These are phyloP conservation scores for Parietaria judaica DNA, from an alignment of 306 rosid species.

Conservation along the genomic window DNA sequence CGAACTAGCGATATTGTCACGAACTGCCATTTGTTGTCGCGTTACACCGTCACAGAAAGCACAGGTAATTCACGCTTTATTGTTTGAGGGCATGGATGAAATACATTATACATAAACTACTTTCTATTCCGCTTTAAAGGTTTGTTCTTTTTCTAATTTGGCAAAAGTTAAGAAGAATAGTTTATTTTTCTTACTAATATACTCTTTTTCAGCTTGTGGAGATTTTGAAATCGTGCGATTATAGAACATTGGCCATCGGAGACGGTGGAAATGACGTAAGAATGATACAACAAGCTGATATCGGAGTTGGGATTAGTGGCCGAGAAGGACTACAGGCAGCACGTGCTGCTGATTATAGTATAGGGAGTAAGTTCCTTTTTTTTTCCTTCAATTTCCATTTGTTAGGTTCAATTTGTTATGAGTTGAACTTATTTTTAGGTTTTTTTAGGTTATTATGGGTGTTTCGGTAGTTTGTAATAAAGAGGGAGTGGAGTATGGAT, in stretches of 20 bases:
- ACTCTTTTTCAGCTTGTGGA: slow-evolving; percentile 76
- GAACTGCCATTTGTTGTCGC: slow-evolving; percentile 98
- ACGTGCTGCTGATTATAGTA: slow-evolving; percentile 98
- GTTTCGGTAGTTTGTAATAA: too few species aligned
- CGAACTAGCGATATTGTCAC: slow-evolving; percentile 88
- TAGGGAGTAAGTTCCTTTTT: slow-evolving; percentile 65
- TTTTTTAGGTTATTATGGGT: too few species aligned
- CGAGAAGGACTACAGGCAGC: slow-evolving; percentile 99
- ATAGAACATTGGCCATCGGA: slow-evolving; percentile 92
- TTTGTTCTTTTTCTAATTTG: neutral
- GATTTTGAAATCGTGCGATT: slow-evolving; percentile 84
- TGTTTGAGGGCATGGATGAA: neutral
- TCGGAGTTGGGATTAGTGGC: slow-evolving; percentile 98
- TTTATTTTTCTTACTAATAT: neutral
- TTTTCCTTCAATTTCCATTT: neutral
- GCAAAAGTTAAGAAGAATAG: too few species aligned
- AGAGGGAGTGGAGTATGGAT: too few species aligned
- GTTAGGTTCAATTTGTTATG: too few species aligned
- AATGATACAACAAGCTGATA: slow-evolving; percentile 98
- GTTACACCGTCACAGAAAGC: slow-evolving; percentile 99
- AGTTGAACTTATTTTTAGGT: too few species aligned
- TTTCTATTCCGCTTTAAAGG: too few species aligned
- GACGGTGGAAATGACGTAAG: slow-evolving; percentile 99
- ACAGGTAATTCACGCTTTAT: slow-evolving; percentile 44
- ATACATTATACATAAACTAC: too few species aligned